Evolutionary conservation across 129 eudicot species (phyloP).

Genomic region (Rutidosis leptorrhynchoides): DNA sequence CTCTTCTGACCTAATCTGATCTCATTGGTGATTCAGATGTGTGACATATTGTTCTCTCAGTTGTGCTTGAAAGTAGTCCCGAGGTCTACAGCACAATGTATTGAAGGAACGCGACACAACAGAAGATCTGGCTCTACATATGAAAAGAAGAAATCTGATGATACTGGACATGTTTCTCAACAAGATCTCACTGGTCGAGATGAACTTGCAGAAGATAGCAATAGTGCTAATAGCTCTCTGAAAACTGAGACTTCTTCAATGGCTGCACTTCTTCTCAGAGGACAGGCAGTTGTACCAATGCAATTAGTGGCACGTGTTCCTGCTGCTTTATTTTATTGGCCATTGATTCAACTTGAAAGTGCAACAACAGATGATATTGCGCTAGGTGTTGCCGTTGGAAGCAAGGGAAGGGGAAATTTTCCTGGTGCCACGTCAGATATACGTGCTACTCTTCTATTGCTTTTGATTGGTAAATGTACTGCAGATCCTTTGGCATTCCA

Average conservation of each 20-base stretch:
- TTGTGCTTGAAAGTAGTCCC: conserved; percentile 86
- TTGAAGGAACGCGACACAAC: too few species aligned
- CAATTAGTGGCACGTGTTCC: conserved; percentile 94
- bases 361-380: conserved; percentile 97
- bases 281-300: conserved; percentile 88
- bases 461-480: conserved; percentile 91
- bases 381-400: conserved; percentile 92
- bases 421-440: conserved; percentile 98
- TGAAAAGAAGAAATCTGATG: too few species aligned
- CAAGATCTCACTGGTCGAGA: too few species aligned
- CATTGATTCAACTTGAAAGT: conserved; percentile 84
- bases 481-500: too few species aligned
- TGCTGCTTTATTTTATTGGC: conserved; percentile 89
- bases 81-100: too few species aligned
- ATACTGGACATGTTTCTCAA: too few species aligned
- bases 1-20: background rate
- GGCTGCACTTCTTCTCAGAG: conserved; percentile 89
- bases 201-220: too few species aligned
- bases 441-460: conserved; percentile 85
- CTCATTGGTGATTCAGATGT: conserved; percentile 56
- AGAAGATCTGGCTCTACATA: too few species aligned
- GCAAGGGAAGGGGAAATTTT: conserved; percentile 89
- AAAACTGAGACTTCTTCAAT: conserved; percentile 70
- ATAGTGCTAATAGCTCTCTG: too few species aligned
- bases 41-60: conserved; percentile 84